These are phyloP conservation scores for Chalciporus pseudorubinellus DNA, from an alignment of 768 basidiomycete genomes.

Conservation along the genomic window DNA sequence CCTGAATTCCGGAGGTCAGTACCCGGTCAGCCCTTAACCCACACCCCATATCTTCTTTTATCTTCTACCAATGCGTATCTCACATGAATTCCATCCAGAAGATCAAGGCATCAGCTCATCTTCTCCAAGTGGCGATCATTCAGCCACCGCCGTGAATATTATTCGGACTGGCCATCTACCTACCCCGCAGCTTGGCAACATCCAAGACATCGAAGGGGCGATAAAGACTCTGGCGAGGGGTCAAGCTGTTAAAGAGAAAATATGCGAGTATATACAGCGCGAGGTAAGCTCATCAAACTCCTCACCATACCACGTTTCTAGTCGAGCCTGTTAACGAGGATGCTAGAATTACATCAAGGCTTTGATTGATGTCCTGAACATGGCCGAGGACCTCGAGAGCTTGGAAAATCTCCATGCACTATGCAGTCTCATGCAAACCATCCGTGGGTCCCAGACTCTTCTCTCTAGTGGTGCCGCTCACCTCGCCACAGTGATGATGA, in stretches of 20 bases:
- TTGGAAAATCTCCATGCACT: constrained; percentile 87
- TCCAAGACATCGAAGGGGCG: constrained; percentile 74
- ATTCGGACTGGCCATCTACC: constrained; percentile 75
- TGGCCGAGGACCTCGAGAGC: constrained; percentile 92
- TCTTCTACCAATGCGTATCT: constrained; percentile 17
- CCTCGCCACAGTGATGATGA: constrained; percentile 71
- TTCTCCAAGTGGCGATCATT: constrained; percentile 62
- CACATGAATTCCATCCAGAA: constrained; percentile 30
- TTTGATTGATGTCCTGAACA: constrained; percentile 78
- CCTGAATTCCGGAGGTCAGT: constrained; percentile 62
- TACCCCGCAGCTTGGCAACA: constrained; percentile 70
- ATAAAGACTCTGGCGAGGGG: constrained; percentile 75
- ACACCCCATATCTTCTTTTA: constrained; percentile 5
- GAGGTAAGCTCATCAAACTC: constrained; percentile 53
- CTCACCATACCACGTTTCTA: not conserved
- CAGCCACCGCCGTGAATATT: constrained; percentile 60
- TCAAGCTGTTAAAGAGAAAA: constrained; percentile 72
- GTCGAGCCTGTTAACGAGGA: constrained; percentile 3
- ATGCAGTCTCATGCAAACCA: constrained; percentile 91
- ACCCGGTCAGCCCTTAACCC: constrained; percentile 19
- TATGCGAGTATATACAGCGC: constrained; percentile 85
- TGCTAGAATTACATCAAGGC: constrained; percentile 82
- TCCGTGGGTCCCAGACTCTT: constrained; percentile 54
- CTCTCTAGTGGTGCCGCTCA: not conserved
- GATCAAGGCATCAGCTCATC: constrained; percentile 52